Evolutionary conservation across 2,329 filamentous ascomycete genomes (phyloP), one percentile per base, ranked within the genome.

Genomic region (Pseudocercospora macadamiae): DNA sequence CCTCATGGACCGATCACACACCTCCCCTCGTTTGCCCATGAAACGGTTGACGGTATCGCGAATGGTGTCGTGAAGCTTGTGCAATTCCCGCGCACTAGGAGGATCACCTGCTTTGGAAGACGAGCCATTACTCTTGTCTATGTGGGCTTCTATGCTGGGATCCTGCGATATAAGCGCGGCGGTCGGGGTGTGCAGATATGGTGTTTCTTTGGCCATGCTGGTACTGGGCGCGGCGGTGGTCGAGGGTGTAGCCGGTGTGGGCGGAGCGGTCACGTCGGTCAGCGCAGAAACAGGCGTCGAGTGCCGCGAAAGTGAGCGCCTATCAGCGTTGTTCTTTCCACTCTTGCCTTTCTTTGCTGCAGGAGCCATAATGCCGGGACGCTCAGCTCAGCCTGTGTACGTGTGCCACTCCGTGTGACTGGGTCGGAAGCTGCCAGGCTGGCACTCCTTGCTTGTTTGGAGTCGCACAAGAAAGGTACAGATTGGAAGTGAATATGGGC

Each of bases 1-100:
- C 56, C 90, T 79, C 85, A 93, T 90, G 32, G 87, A 87, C 32
- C 85, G 82, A 69, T 93, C 89, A 73, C 88, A 91, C 63, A 85
- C 83, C 19, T 82, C 81, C 39, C 84, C 86, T 51, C 89, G 83
- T 49, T 73, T 73, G 59, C 72, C 74, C 60, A 80, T 72, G 63
- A 74, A 74, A 55, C 71, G 73, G 34, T 79, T 70, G 7, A 80
- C 71, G 18, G 70, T 73, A 64, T 83, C 82, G 67, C 90, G 87
- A 68, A 91, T 86, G 54, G 85, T 82, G 60, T 86, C 85, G 63
- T 85, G 81, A 60, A 93, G 80, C 64, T 79, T 82, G 68, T 86
- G 83, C 55, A 93, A 79, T 57, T 85, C 82, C 44, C 83, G 80
- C 45, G 89, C 83, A 65, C 89, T 82, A 57, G 85, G 79, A 14